A percentile compares a stretch with the other conserved stretches of the same genome.
These are phyloP conservation scores for Cenchrus purpureus DNA, from an alignment of 176 grass and related monocot genomes.

Conservation along the genomic window DNA sequence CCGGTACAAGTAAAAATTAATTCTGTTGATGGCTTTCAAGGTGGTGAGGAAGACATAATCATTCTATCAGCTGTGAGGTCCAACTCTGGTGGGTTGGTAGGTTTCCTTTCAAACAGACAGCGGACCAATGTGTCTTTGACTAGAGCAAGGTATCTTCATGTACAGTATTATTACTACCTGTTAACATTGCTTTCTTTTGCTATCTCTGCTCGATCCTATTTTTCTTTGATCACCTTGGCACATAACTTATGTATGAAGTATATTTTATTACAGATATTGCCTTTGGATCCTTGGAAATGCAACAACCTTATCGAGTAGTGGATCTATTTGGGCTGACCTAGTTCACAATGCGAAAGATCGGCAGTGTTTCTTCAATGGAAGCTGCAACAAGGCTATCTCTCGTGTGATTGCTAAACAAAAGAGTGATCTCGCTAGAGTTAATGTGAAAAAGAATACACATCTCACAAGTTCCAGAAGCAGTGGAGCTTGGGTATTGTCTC, in stretches of 20 bases:
- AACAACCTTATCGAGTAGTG: constrained; percentile 42
- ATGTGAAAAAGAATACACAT: constrained; percentile 25
- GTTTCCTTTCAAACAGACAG: constrained; percentile 66
- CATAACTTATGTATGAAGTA: constrained; percentile 17
- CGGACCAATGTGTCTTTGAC: constrained; percentile 72
- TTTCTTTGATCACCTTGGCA: neutral
- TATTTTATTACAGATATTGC: constrained; percentile 54
- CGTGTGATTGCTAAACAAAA: constrained; percentile 29
- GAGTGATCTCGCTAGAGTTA: constrained; percentile 26
- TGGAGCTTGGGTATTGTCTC: neutral
- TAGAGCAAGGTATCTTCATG: constrained; percentile 58
- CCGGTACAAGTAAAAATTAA: constrained; percentile 54
- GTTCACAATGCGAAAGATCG: constrained; percentile 51
- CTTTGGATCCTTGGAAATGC: constrained; percentile 69
- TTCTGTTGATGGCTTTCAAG: constrained; percentile 82
- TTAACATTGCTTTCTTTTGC: constrained; percentile 1
- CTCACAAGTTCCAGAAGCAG: constrained; percentile 25
- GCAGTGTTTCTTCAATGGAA: constrained; percentile 61
- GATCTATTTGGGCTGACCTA: constrained; percentile 55
- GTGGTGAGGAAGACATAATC: constrained; percentile 74
- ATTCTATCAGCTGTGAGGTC: constrained; percentile 74
- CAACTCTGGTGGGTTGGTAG: constrained; percentile 57
- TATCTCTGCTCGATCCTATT: neutral
- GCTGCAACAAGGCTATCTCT: constrained; percentile 45
- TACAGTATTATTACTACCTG: neutral